phyloP scores from a whole-genome alignment of 2,329 filamentous ascomycete species.

The Fusarium brachygibbosum region DNA sequence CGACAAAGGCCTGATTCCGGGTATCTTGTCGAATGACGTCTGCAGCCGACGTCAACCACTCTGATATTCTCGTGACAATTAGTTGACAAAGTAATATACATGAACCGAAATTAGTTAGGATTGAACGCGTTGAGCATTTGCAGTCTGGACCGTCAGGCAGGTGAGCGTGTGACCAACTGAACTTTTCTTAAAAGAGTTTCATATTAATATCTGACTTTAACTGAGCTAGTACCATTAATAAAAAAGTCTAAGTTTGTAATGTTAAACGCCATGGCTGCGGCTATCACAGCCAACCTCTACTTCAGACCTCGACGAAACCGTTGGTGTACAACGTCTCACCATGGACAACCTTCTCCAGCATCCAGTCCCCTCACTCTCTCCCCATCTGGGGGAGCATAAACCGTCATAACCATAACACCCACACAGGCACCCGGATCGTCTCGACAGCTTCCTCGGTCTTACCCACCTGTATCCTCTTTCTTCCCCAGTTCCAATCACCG shows the following conservation, averaged over 20 bases:
- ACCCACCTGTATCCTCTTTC: conserved; percentile 19
- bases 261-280: conserved; percentile 1
- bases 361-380: conserved; percentile 23
- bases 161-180: conserved; percentile 16
- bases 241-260: neutral
- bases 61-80: conserved; percentile 8
- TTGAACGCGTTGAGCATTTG: neutral
- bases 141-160: conserved; percentile 4
- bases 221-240: neutral
- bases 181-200: conserved; percentile 1
- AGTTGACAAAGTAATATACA: neutral
- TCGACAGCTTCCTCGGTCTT: conserved; percentile 25
- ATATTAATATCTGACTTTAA: conserved; percentile 4
- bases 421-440: conserved; percentile 9
- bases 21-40: conserved; percentile 12
- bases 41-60: neutral
- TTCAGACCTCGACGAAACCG: conserved; percentile 1
- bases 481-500: conserved; percentile 28
- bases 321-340: conserved; percentile 7
- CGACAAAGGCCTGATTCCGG: conserved; percentile 28
- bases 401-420: neutral
- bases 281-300: neutral
- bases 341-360: conserved; percentile 12
- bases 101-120: conserved; percentile 34
- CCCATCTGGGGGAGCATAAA: conserved; percentile 29